phyloP scores from a whole-genome alignment of 306 rosid genomes.

The Prinsepia uniflora region DNA sequence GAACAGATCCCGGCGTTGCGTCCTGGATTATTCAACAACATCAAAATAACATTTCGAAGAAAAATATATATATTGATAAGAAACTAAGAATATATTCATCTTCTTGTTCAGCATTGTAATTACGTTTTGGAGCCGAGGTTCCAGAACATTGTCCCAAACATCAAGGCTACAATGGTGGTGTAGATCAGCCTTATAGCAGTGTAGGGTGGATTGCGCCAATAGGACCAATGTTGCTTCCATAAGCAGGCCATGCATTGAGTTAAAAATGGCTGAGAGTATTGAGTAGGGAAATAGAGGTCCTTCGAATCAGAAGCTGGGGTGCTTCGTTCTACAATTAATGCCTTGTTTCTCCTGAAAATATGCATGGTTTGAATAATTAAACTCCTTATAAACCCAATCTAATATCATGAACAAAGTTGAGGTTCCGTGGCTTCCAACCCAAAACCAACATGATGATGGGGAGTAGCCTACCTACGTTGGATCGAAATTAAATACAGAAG shows the following conservation, averaged over 20 bases:
- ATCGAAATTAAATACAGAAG: no score
- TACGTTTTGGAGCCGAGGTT: slow-evolving; percentile 61
- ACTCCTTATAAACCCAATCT: no score
- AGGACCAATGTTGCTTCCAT: slow-evolving; percentile 63
- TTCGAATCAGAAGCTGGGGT: slow-evolving; percentile 43
- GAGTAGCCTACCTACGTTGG: no score
- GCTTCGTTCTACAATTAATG: slow-evolving; percentile 40
- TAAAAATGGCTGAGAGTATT: slow-evolving; percentile 39
- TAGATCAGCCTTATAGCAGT: slow-evolving; percentile 42
- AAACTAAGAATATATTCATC: neutral
- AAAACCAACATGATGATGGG: no score
- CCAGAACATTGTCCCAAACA: slow-evolving; percentile 64
- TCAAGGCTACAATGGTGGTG: slow-evolving; percentile 30
- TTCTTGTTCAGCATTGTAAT: neutral
- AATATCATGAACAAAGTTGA: no score
- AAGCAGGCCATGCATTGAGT: slow-evolving; percentile 57
- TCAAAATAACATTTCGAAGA: slow-evolving; percentile 8
- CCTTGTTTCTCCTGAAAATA: slow-evolving; percentile 51
- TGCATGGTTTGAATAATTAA: neutral
- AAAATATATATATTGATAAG: neutral
- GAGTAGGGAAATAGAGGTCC: slow-evolving; percentile 43
- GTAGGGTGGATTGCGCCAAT: slow-evolving; percentile 55
- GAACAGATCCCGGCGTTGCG: slow-evolving; percentile 38
- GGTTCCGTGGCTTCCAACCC: no score
- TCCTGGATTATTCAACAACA: neutral